Conservation (phyloP, 768 basidiomycete species). For the Tricholoma matsutake region DNA sequence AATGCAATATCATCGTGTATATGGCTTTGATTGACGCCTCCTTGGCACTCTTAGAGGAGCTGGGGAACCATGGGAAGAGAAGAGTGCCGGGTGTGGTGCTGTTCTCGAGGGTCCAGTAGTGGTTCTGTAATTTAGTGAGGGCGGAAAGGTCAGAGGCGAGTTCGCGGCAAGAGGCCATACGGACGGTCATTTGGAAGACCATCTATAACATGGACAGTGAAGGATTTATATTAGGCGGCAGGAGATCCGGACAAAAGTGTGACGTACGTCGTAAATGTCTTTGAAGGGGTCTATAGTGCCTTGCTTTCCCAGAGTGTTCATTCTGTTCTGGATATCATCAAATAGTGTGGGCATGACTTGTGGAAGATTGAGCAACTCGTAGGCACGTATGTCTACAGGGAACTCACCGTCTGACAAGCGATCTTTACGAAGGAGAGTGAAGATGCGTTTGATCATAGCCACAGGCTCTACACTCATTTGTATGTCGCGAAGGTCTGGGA, state of each 20-base stretch:
- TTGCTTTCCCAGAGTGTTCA: constrained; percentile 20
- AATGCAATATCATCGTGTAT: constrained; percentile 21
- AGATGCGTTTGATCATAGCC: background rate
- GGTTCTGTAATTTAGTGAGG: constrained; percentile 14
- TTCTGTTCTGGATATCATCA: constrained; percentile 20
- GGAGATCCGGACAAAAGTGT: too few relatives aligned
- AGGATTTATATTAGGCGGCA: background rate
- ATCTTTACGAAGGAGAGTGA: background rate
- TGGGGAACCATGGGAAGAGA: constrained; percentile 34
- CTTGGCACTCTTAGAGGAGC: constrained; percentile 25
- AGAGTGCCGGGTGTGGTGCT: constrained; percentile 30
- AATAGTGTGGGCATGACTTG: constrained; percentile 3
- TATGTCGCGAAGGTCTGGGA: too few relatives aligned
- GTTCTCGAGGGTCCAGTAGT: constrained; percentile 27
- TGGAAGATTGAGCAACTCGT: background rate
- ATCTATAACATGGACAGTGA: constrained; percentile 12
- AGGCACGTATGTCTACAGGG: background rate
- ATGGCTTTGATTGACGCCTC: constrained; percentile 29
- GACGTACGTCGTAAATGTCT: constrained; percentile 22
- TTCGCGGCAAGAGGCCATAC: constrained; percentile 27
- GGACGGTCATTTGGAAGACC: constrained; percentile 28
- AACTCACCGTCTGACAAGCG: background rate
- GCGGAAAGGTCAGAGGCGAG: constrained; percentile 18
- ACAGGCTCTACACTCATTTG: too few relatives aligned
- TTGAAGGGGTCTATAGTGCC: constrained; percentile 24